A percentile compares a stretch with the other conserved stretches of the same genome.
These are phyloP conservation scores for Cladosporium sp. DNA, from an alignment of 2,329 filamentous ascomycete genomes.

Conservation along the genomic window DNA sequence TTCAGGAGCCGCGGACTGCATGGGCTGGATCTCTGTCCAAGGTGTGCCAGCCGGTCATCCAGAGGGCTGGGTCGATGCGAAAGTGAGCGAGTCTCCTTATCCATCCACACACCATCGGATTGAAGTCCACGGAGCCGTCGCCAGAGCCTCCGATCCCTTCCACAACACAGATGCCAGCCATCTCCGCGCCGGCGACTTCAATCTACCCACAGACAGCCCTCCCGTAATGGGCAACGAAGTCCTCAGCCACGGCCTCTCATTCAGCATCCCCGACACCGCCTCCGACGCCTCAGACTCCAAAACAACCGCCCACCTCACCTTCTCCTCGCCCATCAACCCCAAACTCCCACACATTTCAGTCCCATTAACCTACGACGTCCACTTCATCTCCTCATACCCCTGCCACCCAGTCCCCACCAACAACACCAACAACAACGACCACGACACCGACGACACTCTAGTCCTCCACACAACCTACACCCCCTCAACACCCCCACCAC, in stretches of 20 bases:
- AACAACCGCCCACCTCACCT: constrained; percentile 34
- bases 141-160: constrained; percentile 39
- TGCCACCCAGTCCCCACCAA: constrained; percentile 40
- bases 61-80: constrained; percentile 55
- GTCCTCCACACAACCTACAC: constrained; percentile 14
- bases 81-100: constrained; percentile 30
- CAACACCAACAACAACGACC: not conserved
- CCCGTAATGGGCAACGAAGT: constrained; percentile 34
- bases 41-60: constrained; percentile 33
- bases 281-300: constrained; percentile 6
- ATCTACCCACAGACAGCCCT: constrained; percentile 40
- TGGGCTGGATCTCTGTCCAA: constrained; percentile 56
- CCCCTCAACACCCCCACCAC: constrained; percentile 34
- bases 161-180: constrained; percentile 27
- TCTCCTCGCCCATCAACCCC: constrained; percentile 33
- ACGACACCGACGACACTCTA: not conserved
- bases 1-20: constrained; percentile 51
- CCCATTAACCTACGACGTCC: constrained; percentile 53
- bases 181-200: constrained; percentile 40
- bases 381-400: constrained; percentile 58
- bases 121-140: constrained; percentile 34
- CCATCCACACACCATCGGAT: constrained; percentile 41
- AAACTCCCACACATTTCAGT: constrained; percentile 33
- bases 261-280: constrained; percentile 20
- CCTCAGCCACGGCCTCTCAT: constrained; percentile 29